These are phyloP conservation scores for Diplodia sapinea DNA, from an alignment of 2,329 filamentous ascomycete species.

Conservation along the genomic window DNA sequence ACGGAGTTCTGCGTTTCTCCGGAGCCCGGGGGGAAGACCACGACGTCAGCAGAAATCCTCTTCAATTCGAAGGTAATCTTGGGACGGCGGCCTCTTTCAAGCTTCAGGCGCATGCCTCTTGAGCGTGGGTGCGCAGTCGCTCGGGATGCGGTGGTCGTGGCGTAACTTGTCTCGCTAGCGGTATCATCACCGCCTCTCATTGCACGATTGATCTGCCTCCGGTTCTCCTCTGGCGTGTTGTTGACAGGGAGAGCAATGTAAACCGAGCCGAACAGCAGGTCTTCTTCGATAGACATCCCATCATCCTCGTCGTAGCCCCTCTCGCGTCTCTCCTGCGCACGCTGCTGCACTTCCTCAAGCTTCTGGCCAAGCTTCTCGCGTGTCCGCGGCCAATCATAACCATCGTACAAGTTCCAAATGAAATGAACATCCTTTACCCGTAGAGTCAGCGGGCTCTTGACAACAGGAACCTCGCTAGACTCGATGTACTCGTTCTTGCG, in stretches of 20 bases:
- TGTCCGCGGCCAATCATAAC: constrained; percentile 93
- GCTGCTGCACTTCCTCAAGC: constrained; percentile 84
- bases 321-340: constrained; percentile 75
- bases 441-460: constrained; percentile 74
- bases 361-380: constrained; percentile 79
- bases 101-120: constrained; percentile 64
- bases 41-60: constrained; percentile 80
- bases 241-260: constrained; percentile 93
- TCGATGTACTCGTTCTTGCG: constrained; percentile 74
- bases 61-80: constrained; percentile 95
- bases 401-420: constrained; percentile 98
- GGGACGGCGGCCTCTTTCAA: constrained; percentile 85
- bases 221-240: constrained; percentile 74
- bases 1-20: constrained; percentile 88
- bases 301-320: constrained; percentile 74
- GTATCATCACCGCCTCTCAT: constrained; percentile 71
- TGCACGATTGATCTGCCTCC: constrained; percentile 87
- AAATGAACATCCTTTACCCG: constrained; percentile 85
- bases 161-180: constrained; percentile 85
- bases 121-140: constrained; percentile 49
- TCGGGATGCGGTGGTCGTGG: constrained; percentile 63
- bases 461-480: constrained; percentile 65
- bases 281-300: constrained; percentile 70
- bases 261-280: constrained; percentile 98
- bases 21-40: constrained; percentile 75